phyloP scores from a whole-genome alignment of 2,329 filamentous ascomycete genomes.

The Venturia nashicola region DNA sequence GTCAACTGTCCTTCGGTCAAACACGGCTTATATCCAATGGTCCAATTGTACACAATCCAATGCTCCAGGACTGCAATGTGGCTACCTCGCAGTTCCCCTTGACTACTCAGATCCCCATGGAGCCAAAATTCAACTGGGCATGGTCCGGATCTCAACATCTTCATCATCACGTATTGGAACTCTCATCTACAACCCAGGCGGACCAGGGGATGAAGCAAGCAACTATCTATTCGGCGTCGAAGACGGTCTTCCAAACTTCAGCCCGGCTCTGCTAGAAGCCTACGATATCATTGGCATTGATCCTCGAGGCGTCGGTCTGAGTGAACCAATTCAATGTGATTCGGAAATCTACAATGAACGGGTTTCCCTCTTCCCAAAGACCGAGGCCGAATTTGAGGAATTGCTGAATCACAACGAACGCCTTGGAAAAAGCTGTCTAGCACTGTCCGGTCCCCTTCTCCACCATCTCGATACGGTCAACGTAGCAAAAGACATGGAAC shows the following conservation, averaged over 20 bases:
- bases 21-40: neutral
- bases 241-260: slow-evolving; percentile 11
- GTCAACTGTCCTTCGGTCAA: neutral
- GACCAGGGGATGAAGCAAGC: slow-evolving; percentile 25
- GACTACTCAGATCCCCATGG: slow-evolving; percentile 20
- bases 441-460: slow-evolving; percentile 27
- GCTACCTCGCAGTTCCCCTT: slow-evolving; percentile 18
- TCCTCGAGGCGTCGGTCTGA: slow-evolving; percentile 31
- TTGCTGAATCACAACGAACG: slow-evolving; percentile 28
- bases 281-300: slow-evolving; percentile 35
- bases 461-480: slow-evolving; percentile 31
- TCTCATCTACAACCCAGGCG: slow-evolving; percentile 32
- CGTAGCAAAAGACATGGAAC: slow-evolving; percentile 24
- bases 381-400: slow-evolving; percentile 23
- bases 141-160: slow-evolving; percentile 13
- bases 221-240: slow-evolving; percentile 13
- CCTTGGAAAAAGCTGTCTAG: slow-evolving; percentile 27
- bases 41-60: slow-evolving; percentile 1
- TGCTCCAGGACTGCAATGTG: slow-evolving; percentile 4
- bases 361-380: slow-evolving; percentile 25
- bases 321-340: slow-evolving; percentile 29
- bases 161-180: slow-evolving; percentile 20
- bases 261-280: slow-evolving; percentile 17
- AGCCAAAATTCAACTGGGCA: neutral
- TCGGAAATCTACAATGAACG: slow-evolving; percentile 24